Evolutionary conservation across 441 rosid genomes (phyloP).

Genomic region (Codiaeum variegatum): DNA sequence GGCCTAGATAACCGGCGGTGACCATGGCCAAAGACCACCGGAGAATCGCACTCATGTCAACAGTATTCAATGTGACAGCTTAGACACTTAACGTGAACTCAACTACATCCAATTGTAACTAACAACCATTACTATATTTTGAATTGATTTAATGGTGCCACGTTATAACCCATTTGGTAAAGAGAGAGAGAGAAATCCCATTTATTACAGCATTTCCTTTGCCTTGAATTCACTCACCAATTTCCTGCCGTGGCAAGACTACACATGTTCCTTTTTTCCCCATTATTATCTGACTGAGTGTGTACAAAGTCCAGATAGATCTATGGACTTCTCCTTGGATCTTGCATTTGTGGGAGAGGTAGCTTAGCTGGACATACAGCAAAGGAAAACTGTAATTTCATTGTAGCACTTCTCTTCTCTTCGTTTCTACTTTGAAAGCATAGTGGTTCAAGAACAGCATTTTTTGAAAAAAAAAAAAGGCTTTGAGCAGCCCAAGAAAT

Average conservation of each 20-base stretch:
- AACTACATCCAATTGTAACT: slow-evolving; percentile 4
- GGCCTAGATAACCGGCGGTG: not conserved
- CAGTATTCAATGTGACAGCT: slow-evolving; percentile 2
- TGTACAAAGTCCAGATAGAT: slow-evolving; percentile 3
- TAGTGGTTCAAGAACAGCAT: not conserved
- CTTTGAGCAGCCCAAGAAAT: slow-evolving; percentile 29
- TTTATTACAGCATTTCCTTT: slow-evolving; percentile 2
- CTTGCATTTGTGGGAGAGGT: not conserved
- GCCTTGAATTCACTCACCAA: slow-evolving; percentile 17
- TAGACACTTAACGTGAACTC: slow-evolving; percentile 29
- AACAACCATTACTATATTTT: not conserved
- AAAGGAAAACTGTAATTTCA: not conserved
- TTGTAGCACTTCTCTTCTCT: not conserved
- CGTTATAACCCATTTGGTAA: slow-evolving; percentile 12
- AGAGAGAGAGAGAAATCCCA: not conserved
- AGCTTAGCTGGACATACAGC: not conserved
- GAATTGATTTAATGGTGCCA: slow-evolving; percentile 14
- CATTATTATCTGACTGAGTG: slow-evolving; percentile 8
- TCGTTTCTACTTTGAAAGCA: not conserved
- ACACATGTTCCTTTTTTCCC: not conserved
- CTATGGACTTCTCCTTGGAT: not conserved
- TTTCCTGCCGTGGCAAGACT: slow-evolving; percentile 7
- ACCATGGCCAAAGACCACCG: slow-evolving; percentile 3
- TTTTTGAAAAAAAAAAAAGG: not conserved
- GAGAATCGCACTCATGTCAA: not conserved